Conservation (phyloP, 371 early-diverging fungal genomes). For the Encephalitozoon cuniculi region DNA sequence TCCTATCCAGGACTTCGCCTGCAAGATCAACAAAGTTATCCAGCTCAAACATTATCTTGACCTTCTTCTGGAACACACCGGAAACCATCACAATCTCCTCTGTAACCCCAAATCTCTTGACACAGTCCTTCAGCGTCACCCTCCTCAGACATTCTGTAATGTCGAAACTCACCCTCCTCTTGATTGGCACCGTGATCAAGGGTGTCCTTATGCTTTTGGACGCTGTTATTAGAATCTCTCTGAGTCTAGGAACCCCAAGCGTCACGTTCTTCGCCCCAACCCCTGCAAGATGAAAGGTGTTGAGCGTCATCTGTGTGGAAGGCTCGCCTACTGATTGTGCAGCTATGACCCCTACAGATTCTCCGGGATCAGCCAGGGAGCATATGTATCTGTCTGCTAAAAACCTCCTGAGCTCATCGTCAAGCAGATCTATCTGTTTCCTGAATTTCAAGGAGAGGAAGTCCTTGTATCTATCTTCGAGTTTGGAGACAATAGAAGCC, state of each 20-base stretch:
- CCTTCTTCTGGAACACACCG: slow-evolving; percentile 27
- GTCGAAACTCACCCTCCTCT: slow-evolving; percentile 28
- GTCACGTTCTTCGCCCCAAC: slow-evolving; percentile 97
- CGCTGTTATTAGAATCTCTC: slow-evolving; percentile 98
- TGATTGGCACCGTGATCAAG: slow-evolving; percentile 74
- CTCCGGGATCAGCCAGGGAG: slow-evolving; percentile 80
- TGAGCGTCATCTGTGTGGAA: slow-evolving; percentile 99
- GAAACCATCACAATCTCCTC: slow-evolving; percentile 39
- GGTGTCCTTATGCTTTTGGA: slow-evolving; percentile 85
- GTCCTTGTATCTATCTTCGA: neutral
- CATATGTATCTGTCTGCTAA: slow-evolving; percentile 29
- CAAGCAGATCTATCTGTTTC: neutral
- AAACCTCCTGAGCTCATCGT: slow-evolving; percentile 16
- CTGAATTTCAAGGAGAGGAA: neutral
- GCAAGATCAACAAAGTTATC: slow-evolving; percentile 6
- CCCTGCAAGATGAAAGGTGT: slow-evolving; percentile 99
- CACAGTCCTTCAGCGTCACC: slow-evolving; percentile 38
- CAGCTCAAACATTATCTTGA: slow-evolving; percentile 35
- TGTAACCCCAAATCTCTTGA: slow-evolving; percentile 21
- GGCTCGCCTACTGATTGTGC: slow-evolving; percentile 98
- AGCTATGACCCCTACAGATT: slow-evolving; percentile 91
- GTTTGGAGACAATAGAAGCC: neutral
- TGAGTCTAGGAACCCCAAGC: slow-evolving; percentile 96
- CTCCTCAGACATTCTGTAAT: slow-evolving; percentile 7
- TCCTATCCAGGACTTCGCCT: slow-evolving; percentile 11